Conservation (phyloP, 352 stramenopile genomes). For the Elongisporangium anandrum region DNA sequence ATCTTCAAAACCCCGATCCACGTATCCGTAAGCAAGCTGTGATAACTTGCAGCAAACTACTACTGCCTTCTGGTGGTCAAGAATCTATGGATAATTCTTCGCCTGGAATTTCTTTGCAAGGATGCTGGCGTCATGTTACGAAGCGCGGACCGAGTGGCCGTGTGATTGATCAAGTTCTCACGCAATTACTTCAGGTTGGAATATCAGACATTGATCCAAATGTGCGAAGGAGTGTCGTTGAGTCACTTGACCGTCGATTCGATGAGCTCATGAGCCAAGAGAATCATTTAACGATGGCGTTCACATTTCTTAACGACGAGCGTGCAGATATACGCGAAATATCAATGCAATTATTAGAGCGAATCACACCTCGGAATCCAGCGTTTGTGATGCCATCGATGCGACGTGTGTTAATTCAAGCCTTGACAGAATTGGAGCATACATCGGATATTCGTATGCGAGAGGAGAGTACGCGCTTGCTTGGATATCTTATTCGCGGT, state of each 20-base stretch:
- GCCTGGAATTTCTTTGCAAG: slow-evolving; percentile 1
- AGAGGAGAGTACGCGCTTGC: slow-evolving; percentile 87
- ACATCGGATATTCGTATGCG: slow-evolving; percentile 79
- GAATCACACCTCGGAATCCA: slow-evolving; percentile 93
- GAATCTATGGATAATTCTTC: slow-evolving; percentile 1
- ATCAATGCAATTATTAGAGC: slow-evolving; percentile 92
- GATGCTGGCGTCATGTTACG: slow-evolving; percentile 56
- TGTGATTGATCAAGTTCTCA: slow-evolving; percentile 93
- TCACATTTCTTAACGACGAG: slow-evolving; percentile 96
- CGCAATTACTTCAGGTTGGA: slow-evolving; percentile 88
- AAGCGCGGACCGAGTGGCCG: slow-evolving; percentile 80
- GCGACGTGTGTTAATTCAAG: slow-evolving; percentile 90
- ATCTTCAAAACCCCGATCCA: slow-evolving; percentile 88
- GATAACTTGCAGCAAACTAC: slow-evolving; percentile 73
- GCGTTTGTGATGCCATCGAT: slow-evolving; percentile 94
- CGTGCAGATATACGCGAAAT: slow-evolving; percentile 82
- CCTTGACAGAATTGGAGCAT: slow-evolving; percentile 95
- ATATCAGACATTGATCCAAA: slow-evolving; percentile 90
- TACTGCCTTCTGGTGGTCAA: slow-evolving; percentile 36
- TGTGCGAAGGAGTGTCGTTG: slow-evolving; percentile 93
- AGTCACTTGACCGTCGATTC: slow-evolving; percentile 90
- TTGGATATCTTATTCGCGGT: slow-evolving; percentile 79
- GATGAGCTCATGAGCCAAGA: slow-evolving; percentile 92
- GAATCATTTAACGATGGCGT: slow-evolving; percentile 91
- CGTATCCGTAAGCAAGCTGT: slow-evolving; percentile 90